phyloP scores from a whole-genome alignment of 441 rosid genomes.

The Populus hybrid region DNA sequence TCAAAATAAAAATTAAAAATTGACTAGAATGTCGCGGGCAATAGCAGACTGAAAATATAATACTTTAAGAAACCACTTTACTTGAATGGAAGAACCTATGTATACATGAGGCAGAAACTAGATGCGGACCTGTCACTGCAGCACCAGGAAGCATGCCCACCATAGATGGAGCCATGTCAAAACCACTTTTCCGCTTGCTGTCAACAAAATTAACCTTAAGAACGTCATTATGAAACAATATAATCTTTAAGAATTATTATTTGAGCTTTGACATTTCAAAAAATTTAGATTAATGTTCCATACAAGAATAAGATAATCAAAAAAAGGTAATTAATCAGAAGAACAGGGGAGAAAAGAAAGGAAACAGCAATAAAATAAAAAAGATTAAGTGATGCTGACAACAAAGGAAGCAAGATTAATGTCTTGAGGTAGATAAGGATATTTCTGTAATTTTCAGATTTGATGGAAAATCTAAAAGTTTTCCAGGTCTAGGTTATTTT shows the following conservation, averaged over 20 bases:
- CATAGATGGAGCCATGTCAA: conserved; percentile 83
- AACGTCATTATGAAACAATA: neutral
- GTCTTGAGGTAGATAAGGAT: neutral
- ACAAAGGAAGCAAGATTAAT: neutral
- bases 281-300: too few species aligned
- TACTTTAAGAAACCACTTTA: neutral
- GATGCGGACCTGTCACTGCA: conserved; percentile 36
- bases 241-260: neutral
- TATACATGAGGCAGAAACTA: neutral
- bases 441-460: neutral
- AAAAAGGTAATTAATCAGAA: neutral
- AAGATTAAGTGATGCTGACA: neutral
- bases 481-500: neutral
- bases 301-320: neutral
- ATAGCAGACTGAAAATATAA: conserved; percentile 17
- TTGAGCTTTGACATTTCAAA: neutral
- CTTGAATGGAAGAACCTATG: neutral
- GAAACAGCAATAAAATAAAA: too few species aligned
- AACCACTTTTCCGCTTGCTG: conserved; percentile 80
- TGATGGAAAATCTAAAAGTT: neutral
- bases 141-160: conserved; percentile 56
- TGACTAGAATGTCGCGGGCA: conserved; percentile 33
- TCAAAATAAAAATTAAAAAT: conserved; percentile 12
- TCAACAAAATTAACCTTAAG: neutral
- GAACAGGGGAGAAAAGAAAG: neutral